Evolutionary conservation across 192 early-diverging fungal genomes (phyloP), one percentile per base, ranked within the genome.

Genomic region (Linnemannia exigua): DNA sequence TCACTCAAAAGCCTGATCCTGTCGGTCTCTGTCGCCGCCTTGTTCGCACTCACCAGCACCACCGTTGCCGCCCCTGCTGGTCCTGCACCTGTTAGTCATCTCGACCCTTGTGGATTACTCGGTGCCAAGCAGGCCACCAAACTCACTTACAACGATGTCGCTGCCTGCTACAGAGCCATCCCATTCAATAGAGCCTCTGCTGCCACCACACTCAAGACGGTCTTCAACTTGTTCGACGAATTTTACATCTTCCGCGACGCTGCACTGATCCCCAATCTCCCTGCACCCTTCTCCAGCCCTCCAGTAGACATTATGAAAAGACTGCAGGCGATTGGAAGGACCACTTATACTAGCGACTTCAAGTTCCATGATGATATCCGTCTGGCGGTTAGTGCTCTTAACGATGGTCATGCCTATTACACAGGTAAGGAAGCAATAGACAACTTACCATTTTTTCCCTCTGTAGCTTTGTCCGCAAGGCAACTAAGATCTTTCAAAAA

Each of bases 361-460:
- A 17, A 37, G n/a, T 83, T 83, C 51, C 75, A 83, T 74, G 17
- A 46, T 0, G 81, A 77, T 36, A 41, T 83, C 12, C 11, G 31
- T 1, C 9, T 5, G 3, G 58, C 51, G 7, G 36, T 74, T 3
- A 22, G 38, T 8, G n/a, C 47, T 15, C 33, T 77, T 22, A 25
- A 83, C 37, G 81, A 83, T 58, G 81, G 58, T 12, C 81, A 83
- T 69, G 48, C 71, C 14, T 12, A 15, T 1, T 83, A 83, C 68
- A 31, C 11, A 20, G 48, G 81, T 83, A 83, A 72, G 77, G n/a
- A n/a, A n/a, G n/a, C n/a, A n/a, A n/a, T 37, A 25, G 38, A 46
- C 70, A 71, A 3, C 9, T 44, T 44, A 44, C 41, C 9, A 3
- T 44, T 9, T 44, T 44, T 44, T 44, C 3, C n/a, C n/a, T n/a